Evolutionary conservation across 768 basidiomycete species (phyloP).

Genomic region (Leccinum disarticulatum): DNA sequence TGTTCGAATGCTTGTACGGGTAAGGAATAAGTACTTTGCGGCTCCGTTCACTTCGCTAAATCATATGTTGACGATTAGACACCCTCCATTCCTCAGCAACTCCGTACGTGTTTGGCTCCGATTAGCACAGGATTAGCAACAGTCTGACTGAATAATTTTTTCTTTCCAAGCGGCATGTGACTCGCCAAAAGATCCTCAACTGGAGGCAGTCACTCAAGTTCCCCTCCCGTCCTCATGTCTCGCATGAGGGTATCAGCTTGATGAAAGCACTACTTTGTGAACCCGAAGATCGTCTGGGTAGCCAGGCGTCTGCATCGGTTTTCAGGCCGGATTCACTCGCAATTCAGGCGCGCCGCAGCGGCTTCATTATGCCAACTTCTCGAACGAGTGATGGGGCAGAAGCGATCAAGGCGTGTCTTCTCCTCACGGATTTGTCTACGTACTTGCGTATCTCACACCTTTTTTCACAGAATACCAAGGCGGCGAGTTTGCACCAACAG

Average conservation of each 20-base stretch:
- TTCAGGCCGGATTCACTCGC: conserved; percentile 78
- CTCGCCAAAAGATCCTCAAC: conserved; percentile 95
- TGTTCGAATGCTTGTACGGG: conserved; percentile 95
- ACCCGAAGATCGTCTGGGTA: conserved; percentile 90
- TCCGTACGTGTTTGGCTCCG: conserved; percentile 55
- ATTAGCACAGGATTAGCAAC: conserved; percentile 22
- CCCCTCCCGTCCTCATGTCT: conserved; percentile 79
- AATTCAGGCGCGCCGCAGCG: conserved; percentile 71
- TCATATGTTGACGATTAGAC: conserved; percentile 45
- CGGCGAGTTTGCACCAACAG: conserved; percentile 58
- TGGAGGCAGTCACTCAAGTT: conserved; percentile 91
- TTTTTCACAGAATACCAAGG: conserved; percentile 75
- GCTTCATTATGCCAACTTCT: conserved; percentile 55
- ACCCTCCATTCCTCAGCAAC: conserved; percentile 94
- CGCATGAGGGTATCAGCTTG: conserved; percentile 82
- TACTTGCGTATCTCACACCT: conserved; percentile 23
- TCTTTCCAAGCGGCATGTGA: conserved; percentile 74
- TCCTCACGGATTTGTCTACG: conserved; percentile 13
- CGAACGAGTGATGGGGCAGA: conserved; percentile 81
- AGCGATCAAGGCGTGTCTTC: conserved; percentile 70
- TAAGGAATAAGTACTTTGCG: conserved; percentile 41
- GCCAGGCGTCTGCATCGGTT: conserved; percentile 64
- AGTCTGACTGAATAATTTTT: conserved; percentile 10
- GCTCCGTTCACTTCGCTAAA: conserved; percentile 30
- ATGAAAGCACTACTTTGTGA: conserved; percentile 92